These are phyloP conservation scores for Catharanthus roseus DNA, from an alignment of 257 asterid species.

Conservation along the genomic window DNA sequence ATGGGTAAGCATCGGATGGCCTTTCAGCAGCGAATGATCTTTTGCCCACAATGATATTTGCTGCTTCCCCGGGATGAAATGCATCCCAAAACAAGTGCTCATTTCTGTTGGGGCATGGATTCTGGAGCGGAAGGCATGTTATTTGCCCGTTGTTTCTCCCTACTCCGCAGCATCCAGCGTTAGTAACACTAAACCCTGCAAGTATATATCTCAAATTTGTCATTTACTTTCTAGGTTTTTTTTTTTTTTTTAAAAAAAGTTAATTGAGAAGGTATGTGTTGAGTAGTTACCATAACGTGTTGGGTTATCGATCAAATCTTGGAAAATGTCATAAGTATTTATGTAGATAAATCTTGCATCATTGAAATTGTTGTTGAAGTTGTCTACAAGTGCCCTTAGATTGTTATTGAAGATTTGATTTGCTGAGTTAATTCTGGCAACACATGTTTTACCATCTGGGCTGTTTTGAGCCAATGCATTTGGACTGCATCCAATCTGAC, in stretches of 20 bases:
- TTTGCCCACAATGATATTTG: conserved; percentile 63
- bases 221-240: too few species aligned
- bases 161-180: conserved; percentile 89
- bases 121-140: conserved; percentile 74
- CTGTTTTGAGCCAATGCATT: conserved; percentile 91
- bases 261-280: not conserved
- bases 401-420: conserved; percentile 60
- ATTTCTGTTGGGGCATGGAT: conserved; percentile 59
- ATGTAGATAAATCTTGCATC: conserved; percentile 67
- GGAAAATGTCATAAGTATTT: conserved; percentile 77
- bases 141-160: conserved; percentile 97
- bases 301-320: conserved; percentile 65
- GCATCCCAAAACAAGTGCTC: conserved; percentile 88
- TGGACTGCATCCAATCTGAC: conserved; percentile 95
- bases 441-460: conserved; percentile 76
- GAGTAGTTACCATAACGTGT: conserved; percentile 50
- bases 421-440: conserved; percentile 57
- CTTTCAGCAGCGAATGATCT: conserved; percentile 67
- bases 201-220: not conserved
- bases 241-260: too few species aligned
- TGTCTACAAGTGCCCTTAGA: conserved; percentile 52
- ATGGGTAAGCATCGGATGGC: conserved; percentile 69
- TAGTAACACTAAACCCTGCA: conserved; percentile 72
- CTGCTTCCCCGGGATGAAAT: conserved; percentile 79
- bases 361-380: conserved; percentile 51